Evolutionary conservation across 805 yeast genomes (phyloP), one percentile per base, ranked within the genome.

Genomic region (Yamadazyma paraphyllophila): DNA sequence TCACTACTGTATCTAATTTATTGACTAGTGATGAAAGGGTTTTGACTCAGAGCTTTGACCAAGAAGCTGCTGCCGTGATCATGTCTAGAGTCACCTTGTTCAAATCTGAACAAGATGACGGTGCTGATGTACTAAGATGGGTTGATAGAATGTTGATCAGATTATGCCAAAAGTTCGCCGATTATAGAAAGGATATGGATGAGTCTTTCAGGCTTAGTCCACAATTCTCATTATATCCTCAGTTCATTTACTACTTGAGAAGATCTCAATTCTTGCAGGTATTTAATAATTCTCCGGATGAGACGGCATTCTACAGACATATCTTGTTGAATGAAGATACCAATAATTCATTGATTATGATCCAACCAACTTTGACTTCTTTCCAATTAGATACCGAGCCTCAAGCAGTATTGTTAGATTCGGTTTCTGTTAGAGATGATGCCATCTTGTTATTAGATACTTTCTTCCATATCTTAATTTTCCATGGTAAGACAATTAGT

Each of bases 61-160:
- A 83, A 60, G 88, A 83, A 56, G 83, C 84, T 10, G 85, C 87
- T 0, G 74, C 83, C 3, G 85, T 83, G 0, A 61, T 82, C 35
- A 62, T 81, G 51, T 81, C 85, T 1, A 69, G 88, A 51, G 74
- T 92, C 44, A 94, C 97, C 9, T 90, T 92, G 37, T 85, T 79
- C 75, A 90, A 90, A 64, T 78, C 85, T 20, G 76, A 71, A 54
- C 76, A 72, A 53, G 96, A 90, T 59, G 96, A 89, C 58, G 94
- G 94, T 36, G 91, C 95, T 11, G 98, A 92, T 63, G 87, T 92
- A 16, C 77, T 91, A 60, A 77, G 96, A 66, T 92, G 97, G 97
- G 83, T 89, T 50, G 99, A 94, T 70, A 82, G 96, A 56, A 47
- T 58, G 46, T 56, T 67, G 20, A 57, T 69, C 43, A 66, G 67